Conservation (phyloP, 2,329 filamentous ascomycete species). For the Aspergillus persii region DNA sequence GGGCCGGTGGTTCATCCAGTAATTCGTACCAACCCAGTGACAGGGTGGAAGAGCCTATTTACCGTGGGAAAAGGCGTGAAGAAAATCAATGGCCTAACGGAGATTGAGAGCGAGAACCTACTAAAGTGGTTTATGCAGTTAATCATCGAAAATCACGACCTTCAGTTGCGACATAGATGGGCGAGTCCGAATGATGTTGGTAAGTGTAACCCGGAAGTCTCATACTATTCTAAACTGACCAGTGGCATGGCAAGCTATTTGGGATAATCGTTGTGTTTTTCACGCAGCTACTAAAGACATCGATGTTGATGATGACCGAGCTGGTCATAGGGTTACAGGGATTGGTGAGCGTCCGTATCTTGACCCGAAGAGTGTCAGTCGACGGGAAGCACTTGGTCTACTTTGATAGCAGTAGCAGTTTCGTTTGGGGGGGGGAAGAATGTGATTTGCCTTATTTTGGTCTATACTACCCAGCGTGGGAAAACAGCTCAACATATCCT, state of each 20-base stretch:
- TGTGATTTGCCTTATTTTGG: too few relatives aligned
- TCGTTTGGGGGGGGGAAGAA: too few relatives aligned
- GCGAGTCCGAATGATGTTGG: slow-evolving; percentile 48
- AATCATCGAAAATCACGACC: slow-evolving; percentile 50
- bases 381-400: neutral
- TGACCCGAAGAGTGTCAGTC: neutral
- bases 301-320: neutral
- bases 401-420: neutral
- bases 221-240: neutral
- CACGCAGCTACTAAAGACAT: neutral
- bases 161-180: slow-evolving; percentile 52
- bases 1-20: slow-evolving; percentile 53
- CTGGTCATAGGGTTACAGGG: neutral
- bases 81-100: slow-evolving; percentile 45
- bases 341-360: slow-evolving; percentile 13
- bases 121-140: slow-evolving; percentile 44
- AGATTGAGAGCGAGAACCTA: slow-evolving; percentile 43
- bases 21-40: slow-evolving; percentile 62
- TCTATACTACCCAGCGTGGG: too few relatives aligned
- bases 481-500: too few relatives aligned
- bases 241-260: neutral
- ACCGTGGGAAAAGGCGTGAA: slow-evolving; percentile 42
- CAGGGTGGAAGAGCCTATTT: slow-evolving; percentile 60
- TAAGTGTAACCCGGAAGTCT: slow-evolving; percentile 16
- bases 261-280: neutral